Conservation (phyloP, 257 asterid genomes). For the Solanum pennellii region DNA sequence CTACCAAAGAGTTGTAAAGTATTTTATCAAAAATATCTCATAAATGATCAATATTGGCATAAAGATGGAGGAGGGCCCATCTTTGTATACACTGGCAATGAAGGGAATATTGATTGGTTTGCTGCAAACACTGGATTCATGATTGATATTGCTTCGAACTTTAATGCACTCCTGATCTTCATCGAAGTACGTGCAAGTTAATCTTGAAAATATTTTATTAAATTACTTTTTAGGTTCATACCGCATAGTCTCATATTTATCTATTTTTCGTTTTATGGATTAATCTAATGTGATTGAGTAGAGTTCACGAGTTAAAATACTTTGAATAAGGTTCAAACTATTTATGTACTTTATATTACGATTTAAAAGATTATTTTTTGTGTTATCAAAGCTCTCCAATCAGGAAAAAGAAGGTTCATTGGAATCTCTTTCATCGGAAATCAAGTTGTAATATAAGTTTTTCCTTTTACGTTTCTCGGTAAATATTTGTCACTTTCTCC, state of each 20-base stretch:
- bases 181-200: conserved; percentile 35
- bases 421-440: neutral
- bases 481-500: neutral
- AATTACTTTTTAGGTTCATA: neutral
- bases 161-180: conserved; percentile 56
- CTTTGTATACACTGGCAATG: conserved; percentile 73
- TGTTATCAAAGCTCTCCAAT: neutral
- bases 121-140: conserved; percentile 70
- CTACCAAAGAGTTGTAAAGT: conserved; percentile 38
- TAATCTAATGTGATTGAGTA: neutral
- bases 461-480: neutral
- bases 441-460: neutral
- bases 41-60: conserved; percentile 45
- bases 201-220: neutral
- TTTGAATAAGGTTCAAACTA: neutral
- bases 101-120: conserved; percentile 80
- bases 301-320: neutral
- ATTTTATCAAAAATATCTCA: conserved; percentile 62
- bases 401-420: neutral
- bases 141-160: conserved; percentile 64
- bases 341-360: neutral
- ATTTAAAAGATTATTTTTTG: neutral
- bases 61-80: conserved; percentile 39
- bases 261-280: neutral
- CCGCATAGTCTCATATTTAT: neutral